These are phyloP conservation scores for Celoporthe dispersa DNA, from an alignment of 2,329 filamentous ascomycete genomes.

Conservation along the genomic window DNA sequence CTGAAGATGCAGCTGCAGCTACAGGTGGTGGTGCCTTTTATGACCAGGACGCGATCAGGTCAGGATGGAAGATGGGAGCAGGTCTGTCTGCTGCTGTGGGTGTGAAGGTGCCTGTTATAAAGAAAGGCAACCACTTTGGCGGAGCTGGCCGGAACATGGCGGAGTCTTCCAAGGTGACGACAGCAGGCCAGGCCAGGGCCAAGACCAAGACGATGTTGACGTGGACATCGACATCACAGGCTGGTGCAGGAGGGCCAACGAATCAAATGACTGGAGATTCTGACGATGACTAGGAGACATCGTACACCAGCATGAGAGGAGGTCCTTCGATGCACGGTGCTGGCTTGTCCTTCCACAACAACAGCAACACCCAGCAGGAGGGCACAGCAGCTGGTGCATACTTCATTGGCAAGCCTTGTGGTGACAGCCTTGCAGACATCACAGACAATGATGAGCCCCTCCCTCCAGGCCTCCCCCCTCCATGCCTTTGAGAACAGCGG, in stretches of 20 bases:
- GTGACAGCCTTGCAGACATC: constrained; percentile 30
- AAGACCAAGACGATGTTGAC: background rate
- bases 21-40: constrained; percentile 15
- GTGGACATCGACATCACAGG: background rate
- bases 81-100: constrained; percentile 16
- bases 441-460: constrained; percentile 34
- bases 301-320: constrained; percentile 22
- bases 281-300: constrained; percentile 29
- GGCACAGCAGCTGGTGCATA: constrained; percentile 6
- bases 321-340: constrained; percentile 20
- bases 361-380: background rate
- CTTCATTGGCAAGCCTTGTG: constrained; percentile 20
- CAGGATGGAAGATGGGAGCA: constrained; percentile 22
- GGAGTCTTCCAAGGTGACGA: background rate
- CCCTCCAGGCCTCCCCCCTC: constrained; percentile 4
- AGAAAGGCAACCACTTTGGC: constrained; percentile 11
- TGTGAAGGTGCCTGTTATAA: constrained; percentile 25
- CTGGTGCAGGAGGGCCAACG: constrained; percentile 4
- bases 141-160: background rate
- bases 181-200: background rate
- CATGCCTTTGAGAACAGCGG: constrained; percentile 7
- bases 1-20: background rate
- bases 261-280: constrained; percentile 24
- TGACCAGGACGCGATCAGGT: constrained; percentile 21
- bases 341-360: constrained; percentile 11